Evolutionary conservation across 345 rosid species (phyloP), one percentile per base, ranked within the genome.

Genomic region (Eucalyptus tenuipes): DNA sequence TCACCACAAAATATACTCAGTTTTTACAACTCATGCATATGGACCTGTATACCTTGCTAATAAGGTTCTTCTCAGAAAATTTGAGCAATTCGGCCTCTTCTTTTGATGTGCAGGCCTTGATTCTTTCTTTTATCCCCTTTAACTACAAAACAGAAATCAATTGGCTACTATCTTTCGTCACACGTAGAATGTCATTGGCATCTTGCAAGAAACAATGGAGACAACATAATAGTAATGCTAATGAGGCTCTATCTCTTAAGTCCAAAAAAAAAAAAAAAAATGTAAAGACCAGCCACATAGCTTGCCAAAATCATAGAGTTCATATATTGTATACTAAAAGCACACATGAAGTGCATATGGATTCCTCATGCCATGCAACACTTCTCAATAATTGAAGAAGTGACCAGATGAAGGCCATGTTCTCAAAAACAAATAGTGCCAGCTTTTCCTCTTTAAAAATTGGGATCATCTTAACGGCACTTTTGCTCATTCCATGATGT

Each of bases 31-130:
- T 40, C 47, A 40, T 75, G 47, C 47, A 40, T 40, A 40, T 22
- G 71, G 49, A 42, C 47, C 85, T 9, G 13, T 64, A 68, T 93
- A 97, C 99, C 99, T 95, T 94, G 91, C 93, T 96, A 79, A 97
- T 96, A 91, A 97, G 94, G 89, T 96, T 94, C 92, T 95, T 96
- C 94, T 97, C 95, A 53, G 92, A 53, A 90, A 97, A 94, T 90
- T 95, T 96, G 33, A 97, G 96, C 59, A 98, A 89, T 57, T 94
- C 91, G 87, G 93, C 93, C 89, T 96, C 98, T 81, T 96, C 98
- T 87, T 95, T 94, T n/a, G 98, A 96, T 91, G 90, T 40, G 90
- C 97, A 94, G 52, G 91, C 93, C 91, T 94, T 94, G 85, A 96
- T 93, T 90, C 94, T 96, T 85, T 90, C 90, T 92, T 97, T 97